Base-by-base conservation (phyloP, 2,329 filamentous ascomycete species). In the Exserohilum turcica region DNA sequence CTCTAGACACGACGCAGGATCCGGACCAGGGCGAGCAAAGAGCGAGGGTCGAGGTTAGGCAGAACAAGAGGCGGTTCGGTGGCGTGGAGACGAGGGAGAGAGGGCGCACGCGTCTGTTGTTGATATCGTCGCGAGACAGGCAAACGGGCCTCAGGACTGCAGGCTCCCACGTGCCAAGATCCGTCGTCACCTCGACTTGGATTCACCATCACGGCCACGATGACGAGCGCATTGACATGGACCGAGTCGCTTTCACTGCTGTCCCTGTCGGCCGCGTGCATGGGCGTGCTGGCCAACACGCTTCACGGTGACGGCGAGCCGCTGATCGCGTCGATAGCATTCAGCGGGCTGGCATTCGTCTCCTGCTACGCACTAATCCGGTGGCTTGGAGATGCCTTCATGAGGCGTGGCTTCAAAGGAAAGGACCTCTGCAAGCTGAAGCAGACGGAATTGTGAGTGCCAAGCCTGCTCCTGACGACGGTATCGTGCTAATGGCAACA, bases 321-420 rank as follows among this genome's bases (percentile, higher is more conserved):
- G 32, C 83, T 99, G 65, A 82, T 95, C 63, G 93, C 92, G 8
- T 96, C 91, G 1, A 79, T 96, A 51, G 91, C 92, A 13, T 88
- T 97, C 66, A 94, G 91, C 68, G 85, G 88, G 18, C 80, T 96
- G 61, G 92, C 90, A 31, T 99, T 96, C 73, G 82, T 87, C 3
- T 85, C 88, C 42, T 86, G 86, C 56, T 97, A 90, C 75, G 86
- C 90, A 67, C 85, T 97, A 78, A 93, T 97, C 75, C 83, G 89
- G 79, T 97, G 93, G 93, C 88, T 97, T 5, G 93, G 93, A 1
- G 87, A 90, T 50, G 88, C 89, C 1, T 97, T 99, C 74, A 87
- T 97, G 72, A 86, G 84, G 64, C 90, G 90, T 32, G 94, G 93
- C 13, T 84, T 97, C 71, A 94, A 92, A 72, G 94, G 94, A 50